Evolutionary conservation across 1,284 basidiomycete species (phyloP).

Genomic region (Amylostereum areolatum): DNA sequence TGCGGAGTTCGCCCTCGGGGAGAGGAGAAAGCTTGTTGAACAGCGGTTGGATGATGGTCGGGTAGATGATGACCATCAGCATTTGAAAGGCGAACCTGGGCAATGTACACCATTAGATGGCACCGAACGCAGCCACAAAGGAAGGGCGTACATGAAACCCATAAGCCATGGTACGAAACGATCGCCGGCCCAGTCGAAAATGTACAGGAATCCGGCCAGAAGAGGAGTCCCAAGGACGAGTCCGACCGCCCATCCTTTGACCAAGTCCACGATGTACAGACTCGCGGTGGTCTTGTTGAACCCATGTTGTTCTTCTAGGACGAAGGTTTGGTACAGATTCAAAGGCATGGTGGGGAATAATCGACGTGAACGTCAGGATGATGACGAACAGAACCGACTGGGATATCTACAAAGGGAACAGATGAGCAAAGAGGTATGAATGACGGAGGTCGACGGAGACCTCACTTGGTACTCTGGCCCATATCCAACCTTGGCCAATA

Average conservation of each 20-base stretch:
- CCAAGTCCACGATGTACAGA: conserved; percentile 72
- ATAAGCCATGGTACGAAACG: conserved; percentile 87
- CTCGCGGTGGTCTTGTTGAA: conserved; percentile 90
- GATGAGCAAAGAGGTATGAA: conserved; percentile 2
- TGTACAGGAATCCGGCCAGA: conserved; percentile 79
- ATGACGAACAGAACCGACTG: conserved; percentile 81
- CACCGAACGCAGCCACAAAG: neutral
- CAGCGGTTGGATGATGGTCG: conserved; percentile 88
- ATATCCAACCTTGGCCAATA: conserved; percentile 52
- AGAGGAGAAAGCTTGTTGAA: conserved; percentile 97
- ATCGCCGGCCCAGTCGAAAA: conserved; percentile 92
- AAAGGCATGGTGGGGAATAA: conserved; percentile 70
- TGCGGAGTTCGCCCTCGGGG: conserved; percentile 65
- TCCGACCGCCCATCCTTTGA: conserved; percentile 77
- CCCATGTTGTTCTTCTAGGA: conserved; percentile 91
- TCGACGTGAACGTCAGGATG: conserved; percentile 61
- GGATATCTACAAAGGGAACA: conserved; percentile 48
- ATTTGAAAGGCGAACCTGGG: conserved; percentile 79
- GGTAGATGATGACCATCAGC: conserved; percentile 80
- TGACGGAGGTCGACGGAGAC: conserved; percentile 8
- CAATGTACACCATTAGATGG: neutral
- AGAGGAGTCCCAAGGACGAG: conserved; percentile 83
- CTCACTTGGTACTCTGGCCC: conserved; percentile 62
- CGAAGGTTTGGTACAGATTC: conserved; percentile 84
- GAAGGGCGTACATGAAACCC: conserved; percentile 65